Evolutionary conservation across 352 stramenopile genomes (phyloP), one percentile per base, ranked within the genome.

Genomic region (Phytophthora colocasiae): DNA sequence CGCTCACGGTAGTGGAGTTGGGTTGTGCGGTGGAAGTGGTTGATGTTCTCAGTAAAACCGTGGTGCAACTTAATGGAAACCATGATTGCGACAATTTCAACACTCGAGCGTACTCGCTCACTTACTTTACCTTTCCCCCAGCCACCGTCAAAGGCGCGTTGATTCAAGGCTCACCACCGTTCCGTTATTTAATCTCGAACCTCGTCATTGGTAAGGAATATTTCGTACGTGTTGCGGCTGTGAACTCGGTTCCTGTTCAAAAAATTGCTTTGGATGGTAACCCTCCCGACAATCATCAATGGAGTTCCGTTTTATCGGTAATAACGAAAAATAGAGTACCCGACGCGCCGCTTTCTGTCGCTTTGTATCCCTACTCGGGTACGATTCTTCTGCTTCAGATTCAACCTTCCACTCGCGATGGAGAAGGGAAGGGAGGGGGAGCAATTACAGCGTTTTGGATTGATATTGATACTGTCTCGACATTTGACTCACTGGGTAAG

Each of bases 201-300:
- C 83, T 98, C 49, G 61, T 70, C 10, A 68, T 81, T 2, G 66
- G 58, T 15, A 91, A 80, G 40, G 84, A 75, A 24, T 99, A 99
- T 69, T 98, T 91, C 72, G 86, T 98, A 1, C 89, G 95, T 4
- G 87, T 99, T 29, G 87, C 93, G 2, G 96, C 95, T 9, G 68
- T 87, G 9, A 98, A 98, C 72, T 91, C 83, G 3, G 90, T 99
- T 31, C 81, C 80, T 1, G 71, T 90, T 10, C 94, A 98, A 71
- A 64, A 83, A 53, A 86, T 98, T 44, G 82, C 95, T 29, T 73
- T 95, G 11, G 71, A 77, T 36, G 87, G 87, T 6, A 82, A 83
- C 27, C 83, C 91, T 12, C 86, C 83, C 6, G 80, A 98, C 64
- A 98, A 98, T 63, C 95, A 92, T 32, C 90, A 97, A 61, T 99